phyloP scores from a whole-genome alignment of 2,329 filamentous ascomycete genomes.

The Alternaria gaisen region DNA sequence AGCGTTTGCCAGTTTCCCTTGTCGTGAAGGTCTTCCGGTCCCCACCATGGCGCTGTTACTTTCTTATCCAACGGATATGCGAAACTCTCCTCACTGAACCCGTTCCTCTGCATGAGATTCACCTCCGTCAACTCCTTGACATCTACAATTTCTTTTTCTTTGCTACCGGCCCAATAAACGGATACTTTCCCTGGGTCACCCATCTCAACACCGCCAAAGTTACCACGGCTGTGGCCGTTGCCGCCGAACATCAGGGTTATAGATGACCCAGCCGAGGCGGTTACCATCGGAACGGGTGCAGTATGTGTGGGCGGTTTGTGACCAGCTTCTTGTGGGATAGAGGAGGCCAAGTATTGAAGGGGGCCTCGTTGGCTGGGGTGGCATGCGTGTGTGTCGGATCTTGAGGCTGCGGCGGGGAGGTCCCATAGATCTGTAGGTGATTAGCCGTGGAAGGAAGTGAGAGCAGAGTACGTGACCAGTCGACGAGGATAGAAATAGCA shows the following conservation, averaged over 20 bases:
- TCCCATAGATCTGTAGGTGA: constrained; percentile 12
- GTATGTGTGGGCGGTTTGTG: not conserved
- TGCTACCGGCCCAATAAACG: constrained; percentile 30
- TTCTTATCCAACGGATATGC: constrained; percentile 28
- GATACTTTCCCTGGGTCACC: constrained; percentile 21
- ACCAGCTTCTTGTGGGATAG: not conserved
- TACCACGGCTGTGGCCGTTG: constrained; percentile 37
- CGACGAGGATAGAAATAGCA: not conserved
- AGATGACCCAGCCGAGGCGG: constrained; percentile 18
- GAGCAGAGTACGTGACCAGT: not conserved
- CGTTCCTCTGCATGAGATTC: constrained; percentile 28
- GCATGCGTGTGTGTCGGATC: constrained; percentile 25
- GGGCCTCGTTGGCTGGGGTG: constrained; percentile 27
- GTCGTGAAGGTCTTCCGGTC: constrained; percentile 31
- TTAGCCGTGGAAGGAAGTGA: not conserved
- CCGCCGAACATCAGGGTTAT: constrained; percentile 40
- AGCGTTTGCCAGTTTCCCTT: constrained; percentile 41
- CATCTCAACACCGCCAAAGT: constrained; percentile 37
- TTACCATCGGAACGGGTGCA: constrained; percentile 31
- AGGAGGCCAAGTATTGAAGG: constrained; percentile 12
- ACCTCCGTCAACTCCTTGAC: constrained; percentile 29
- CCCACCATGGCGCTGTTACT: constrained; percentile 26
- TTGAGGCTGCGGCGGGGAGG: not conserved
- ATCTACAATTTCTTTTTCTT: constrained; percentile 33
- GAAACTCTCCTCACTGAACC: constrained; percentile 36